Evolutionary conservation across 202 grass and related monocot species (phyloP).

Genomic region (Digitaria exilis): DNA sequence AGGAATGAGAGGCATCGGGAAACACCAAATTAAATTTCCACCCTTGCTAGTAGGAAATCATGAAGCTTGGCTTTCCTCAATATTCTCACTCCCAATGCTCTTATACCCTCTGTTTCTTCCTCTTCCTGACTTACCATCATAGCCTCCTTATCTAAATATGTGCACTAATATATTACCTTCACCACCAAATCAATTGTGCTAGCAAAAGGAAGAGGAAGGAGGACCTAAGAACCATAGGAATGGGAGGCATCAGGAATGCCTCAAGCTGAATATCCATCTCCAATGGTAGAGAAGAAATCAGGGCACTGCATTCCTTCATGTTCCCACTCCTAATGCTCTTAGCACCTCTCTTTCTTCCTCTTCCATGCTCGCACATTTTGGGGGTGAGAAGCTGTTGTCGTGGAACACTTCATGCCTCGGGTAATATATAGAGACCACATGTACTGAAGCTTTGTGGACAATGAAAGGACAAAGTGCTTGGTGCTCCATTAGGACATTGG

Average conservation of each 20-base stretch:
- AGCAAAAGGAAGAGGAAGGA: slow-evolving; percentile 36
- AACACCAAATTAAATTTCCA: slow-evolving; percentile 10
- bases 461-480: background rate
- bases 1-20: slow-evolving; percentile 49
- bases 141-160: background rate
- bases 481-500: no score
- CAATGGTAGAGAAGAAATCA: slow-evolving; percentile 4
- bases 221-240: slow-evolving; percentile 40
- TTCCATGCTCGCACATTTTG: background rate
- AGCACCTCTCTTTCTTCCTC: slow-evolving; percentile 40
- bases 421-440: background rate
- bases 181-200: background rate
- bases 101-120: slow-evolving; percentile 32
- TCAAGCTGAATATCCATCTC: background rate
- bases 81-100: slow-evolving; percentile 34
- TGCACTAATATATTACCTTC: background rate
- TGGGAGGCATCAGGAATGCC: slow-evolving; percentile 32
- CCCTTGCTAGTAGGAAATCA: background rate
- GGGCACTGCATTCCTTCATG: slow-evolving; percentile 26
- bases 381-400: background rate
- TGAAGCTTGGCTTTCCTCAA: slow-evolving; percentile 15
- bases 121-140: slow-evolving; percentile 3
- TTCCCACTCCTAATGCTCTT: slow-evolving; percentile 37
- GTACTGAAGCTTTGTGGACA: background rate
- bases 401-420: background rate